Evolutionary conservation across 2,329 filamentous ascomycete genomes (phyloP), one percentile per base, ranked within the genome.

Genomic region (Aspergillus phoenicis): DNA sequence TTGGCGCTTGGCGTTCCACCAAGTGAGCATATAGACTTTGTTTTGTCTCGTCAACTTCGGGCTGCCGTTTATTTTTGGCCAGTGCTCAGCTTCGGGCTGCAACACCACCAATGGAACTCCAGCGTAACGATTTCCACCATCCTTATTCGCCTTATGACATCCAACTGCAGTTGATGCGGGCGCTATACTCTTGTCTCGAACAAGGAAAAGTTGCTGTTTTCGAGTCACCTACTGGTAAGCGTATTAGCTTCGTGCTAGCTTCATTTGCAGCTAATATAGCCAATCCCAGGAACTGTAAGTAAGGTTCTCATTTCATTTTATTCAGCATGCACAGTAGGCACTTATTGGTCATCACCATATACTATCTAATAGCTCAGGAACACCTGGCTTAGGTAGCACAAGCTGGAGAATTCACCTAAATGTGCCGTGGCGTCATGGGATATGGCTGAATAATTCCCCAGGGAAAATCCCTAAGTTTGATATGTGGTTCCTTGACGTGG

Each of bases 401-500:
- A 30, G 13, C 45, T 13, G n/a, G 22, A 22, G 45, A 17, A 30
- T 8, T 24, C 45, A 26, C 26, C 24, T 15, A 17, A 20, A 6
- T 30, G 33, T 17, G 47, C 26, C 26, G 26, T 17, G 26, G 17
- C 8, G 5, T 28, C 15, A 30, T n/a, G 22, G 15, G 15, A 24
- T 8, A n/a, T 10, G 2, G 30, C 38, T 56, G 15, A 36, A 60
- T 38, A 55, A 59, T 52, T 58, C 49, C 24, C 8, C 64, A 90
- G 83, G 93, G 93, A 48, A 97, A 97, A 83, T 97, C 93, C 1
- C 78, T 97, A 48, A 97, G 93, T 66, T 82, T 97, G 28, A 95
- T 97, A 64, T 97, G 93, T 73, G 90, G 89, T 43, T 89, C 93
- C 5, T 76, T 97, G 70, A 96, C 93, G 2, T 97, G 93, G 93